Percentiles rank a stretch among this genome's conserved stretches.
These are phyloP conservation scores for Agaricus blazei DNA, from an alignment of 768 basidiomycete species.

Conservation along the genomic window DNA sequence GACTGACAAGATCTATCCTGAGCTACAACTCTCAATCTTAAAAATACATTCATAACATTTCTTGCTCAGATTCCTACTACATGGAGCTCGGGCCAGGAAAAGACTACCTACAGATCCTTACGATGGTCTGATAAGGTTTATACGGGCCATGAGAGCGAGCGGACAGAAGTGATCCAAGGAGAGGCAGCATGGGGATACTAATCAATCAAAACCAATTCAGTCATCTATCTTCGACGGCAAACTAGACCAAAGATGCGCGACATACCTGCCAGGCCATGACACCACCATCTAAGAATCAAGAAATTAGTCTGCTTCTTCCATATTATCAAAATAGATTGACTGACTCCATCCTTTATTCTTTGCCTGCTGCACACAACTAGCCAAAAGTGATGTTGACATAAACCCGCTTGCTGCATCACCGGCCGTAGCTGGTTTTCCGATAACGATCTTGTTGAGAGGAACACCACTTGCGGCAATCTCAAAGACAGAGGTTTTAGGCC, in stretches of 20 bases:
- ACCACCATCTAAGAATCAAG: slow-evolving; percentile 23
- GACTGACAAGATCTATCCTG: too few relatives aligned
- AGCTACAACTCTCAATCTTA: too few relatives aligned
- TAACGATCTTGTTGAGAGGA: slow-evolving; percentile 58
- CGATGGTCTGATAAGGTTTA: slow-evolving; percentile 10
- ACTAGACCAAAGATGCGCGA: background rate
- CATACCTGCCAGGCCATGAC: slow-evolving; percentile 35
- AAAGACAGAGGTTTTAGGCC: slow-evolving; percentile 59
- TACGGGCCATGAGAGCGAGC: slow-evolving; percentile 27
- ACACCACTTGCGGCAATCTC: slow-evolving; percentile 58
- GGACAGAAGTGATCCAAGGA: slow-evolving; percentile 29
- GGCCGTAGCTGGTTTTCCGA: slow-evolving; percentile 63
- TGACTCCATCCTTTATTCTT: slow-evolving; percentile 63
- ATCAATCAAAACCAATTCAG: background rate
- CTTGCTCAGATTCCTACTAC: too few relatives aligned
- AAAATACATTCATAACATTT: too few relatives aligned
- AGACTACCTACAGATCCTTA: background rate
- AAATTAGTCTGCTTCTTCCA: background rate
- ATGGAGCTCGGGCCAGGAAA: background rate
- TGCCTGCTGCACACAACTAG: slow-evolving; percentile 56
- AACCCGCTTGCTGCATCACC: slow-evolving; percentile 57
- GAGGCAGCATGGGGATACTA: slow-evolving; percentile 27
- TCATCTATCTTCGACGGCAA: background rate
- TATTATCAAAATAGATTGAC: slow-evolving; percentile 19
- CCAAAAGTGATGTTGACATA: slow-evolving; percentile 52